Percentiles rank a stretch among this genome's conserved stretches.
These are phyloP conservation scores for Spathaspora arborariae DNA, from an alignment of 805 yeast genomes.

Conservation along the genomic window DNA sequence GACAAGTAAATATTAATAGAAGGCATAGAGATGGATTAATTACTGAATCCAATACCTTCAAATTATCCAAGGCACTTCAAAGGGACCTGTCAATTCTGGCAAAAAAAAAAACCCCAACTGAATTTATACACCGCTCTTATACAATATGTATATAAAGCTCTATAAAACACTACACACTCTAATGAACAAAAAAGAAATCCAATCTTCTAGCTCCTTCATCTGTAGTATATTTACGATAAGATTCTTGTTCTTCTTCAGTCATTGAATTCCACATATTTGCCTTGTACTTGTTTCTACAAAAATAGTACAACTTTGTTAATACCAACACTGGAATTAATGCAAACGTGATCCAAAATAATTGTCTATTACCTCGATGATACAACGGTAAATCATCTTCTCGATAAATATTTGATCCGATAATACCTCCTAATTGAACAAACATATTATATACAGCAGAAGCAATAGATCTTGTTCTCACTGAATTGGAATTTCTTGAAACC, in stretches of 20 bases:
- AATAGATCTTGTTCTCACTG: constrained; percentile 62
- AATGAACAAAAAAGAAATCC: constrained; percentile 41
- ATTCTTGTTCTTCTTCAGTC: constrained; percentile 46
- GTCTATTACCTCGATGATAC: constrained; percentile 55
- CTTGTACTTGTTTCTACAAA: constrained; percentile 39
- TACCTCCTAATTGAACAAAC: constrained; percentile 55
- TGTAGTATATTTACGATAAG: constrained; percentile 41
- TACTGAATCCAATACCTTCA: too few species aligned
- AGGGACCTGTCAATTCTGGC: too few species aligned
- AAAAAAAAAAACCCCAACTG: too few species aligned
- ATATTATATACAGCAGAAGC: constrained; percentile 65
- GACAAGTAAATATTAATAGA: too few species aligned
- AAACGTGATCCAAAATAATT: constrained; percentile 32
- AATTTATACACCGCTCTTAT: too few species aligned
- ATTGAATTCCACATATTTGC: constrained; percentile 48
- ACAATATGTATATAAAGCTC: too few species aligned
- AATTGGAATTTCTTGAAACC: constrained; percentile 59
- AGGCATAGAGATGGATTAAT: too few species aligned
- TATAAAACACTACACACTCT: neutral
- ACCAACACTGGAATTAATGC: constrained; percentile 27
- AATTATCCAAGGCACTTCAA: too few species aligned
- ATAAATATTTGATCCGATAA: constrained; percentile 55
- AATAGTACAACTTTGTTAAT: constrained; percentile 34
- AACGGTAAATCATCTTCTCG: constrained; percentile 53
- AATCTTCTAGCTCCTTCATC: constrained; percentile 59